A percentile compares a stretch with the other conserved stretches of the same genome.
phyloP scores from a whole-genome alignment of 1,284 basidiomycete species.

The Coriolopsis trogii region DNA sequence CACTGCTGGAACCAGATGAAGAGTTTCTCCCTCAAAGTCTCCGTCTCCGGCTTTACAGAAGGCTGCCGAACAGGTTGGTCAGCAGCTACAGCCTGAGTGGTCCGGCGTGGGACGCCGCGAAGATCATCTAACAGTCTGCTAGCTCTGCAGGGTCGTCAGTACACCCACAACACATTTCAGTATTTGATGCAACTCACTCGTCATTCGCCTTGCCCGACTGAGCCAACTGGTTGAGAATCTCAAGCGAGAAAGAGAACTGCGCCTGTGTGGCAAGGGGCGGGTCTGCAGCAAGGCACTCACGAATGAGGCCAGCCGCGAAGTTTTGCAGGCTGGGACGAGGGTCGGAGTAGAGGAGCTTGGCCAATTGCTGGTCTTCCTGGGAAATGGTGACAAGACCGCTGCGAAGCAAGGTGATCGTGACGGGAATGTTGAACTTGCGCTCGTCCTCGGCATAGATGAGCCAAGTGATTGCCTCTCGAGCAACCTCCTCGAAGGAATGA shows the following conservation, averaged over 20 bases:
- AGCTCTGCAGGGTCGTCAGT: constrained; percentile 41
- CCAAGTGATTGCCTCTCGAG: constrained; percentile 97
- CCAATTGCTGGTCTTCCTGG: constrained; percentile 90
- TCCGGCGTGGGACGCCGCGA: constrained; percentile 56
- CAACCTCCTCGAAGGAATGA: constrained; percentile 88
- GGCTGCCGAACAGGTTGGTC: constrained; percentile 44
- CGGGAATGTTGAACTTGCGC: constrained; percentile 96
- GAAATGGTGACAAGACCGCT: constrained; percentile 80
- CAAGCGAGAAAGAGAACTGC: constrained; percentile 84
- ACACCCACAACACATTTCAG: background rate
- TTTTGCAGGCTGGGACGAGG: constrained; percentile 79
- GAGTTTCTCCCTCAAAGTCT: constrained; percentile 71
- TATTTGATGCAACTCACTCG: constrained; percentile 57
- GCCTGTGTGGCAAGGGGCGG: constrained; percentile 79
- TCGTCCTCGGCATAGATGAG: constrained; percentile 96
- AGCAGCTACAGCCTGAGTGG: constrained; percentile 40
- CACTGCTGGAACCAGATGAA: constrained; percentile 88
- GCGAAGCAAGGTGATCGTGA: constrained; percentile 87
- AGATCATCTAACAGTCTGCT: constrained; percentile 74
- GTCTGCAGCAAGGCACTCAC: constrained; percentile 83
- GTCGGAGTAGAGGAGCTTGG: constrained; percentile 84
- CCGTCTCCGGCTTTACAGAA: constrained; percentile 66
- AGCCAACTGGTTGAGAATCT: constrained; percentile 77
- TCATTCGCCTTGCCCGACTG: constrained; percentile 80
- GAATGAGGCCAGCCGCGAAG: constrained; percentile 84